Percentiles rank a stretch among this genome's conserved stretches.
phyloP scores from a whole-genome alignment of 2,329 filamentous ascomycete genomes.

The Colletotrichum sp. region DNA sequence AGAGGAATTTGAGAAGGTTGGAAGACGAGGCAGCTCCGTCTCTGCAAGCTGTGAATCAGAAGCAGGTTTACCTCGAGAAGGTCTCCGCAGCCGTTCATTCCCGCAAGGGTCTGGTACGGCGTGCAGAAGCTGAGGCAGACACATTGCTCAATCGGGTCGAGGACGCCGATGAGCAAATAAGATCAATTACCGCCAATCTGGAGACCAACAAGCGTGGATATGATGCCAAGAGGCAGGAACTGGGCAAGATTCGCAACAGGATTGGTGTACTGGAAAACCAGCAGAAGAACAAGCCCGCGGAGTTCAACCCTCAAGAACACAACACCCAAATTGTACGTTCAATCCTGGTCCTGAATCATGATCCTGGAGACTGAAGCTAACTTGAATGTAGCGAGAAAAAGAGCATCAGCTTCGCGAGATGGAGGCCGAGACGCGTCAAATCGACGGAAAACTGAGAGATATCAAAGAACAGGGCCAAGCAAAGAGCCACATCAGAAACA shows the following conservation, averaged over 20 bases:
- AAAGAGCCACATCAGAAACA: slow-evolving; percentile 36
- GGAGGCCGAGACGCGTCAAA: slow-evolving; percentile 43
- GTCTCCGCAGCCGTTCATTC: slow-evolving; percentile 61
- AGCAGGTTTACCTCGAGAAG: slow-evolving; percentile 68
- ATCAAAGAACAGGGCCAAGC: slow-evolving; percentile 49
- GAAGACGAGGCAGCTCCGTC: slow-evolving; percentile 68
- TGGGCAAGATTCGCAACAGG: slow-evolving; percentile 53
- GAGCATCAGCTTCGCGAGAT: slow-evolving; percentile 62
- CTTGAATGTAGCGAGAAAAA: slow-evolving; percentile 58
- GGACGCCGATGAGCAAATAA: slow-evolving; percentile 24
- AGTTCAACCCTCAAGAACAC: slow-evolving; percentile 73
- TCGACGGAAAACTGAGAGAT: slow-evolving; percentile 43
- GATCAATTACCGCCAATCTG: slow-evolving; percentile 43
- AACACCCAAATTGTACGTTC: slow-evolving; percentile 73
- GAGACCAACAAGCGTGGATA: slow-evolving; percentile 57
- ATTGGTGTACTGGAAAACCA: slow-evolving; percentile 70
- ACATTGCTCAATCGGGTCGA: slow-evolving; percentile 46
- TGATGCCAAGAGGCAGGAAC: slow-evolving; percentile 55
- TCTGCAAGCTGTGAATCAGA: slow-evolving; percentile 70
- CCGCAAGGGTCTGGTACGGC: slow-evolving; percentile 58
- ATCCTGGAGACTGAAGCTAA: background rate
- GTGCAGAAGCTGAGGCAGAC: slow-evolving; percentile 58
- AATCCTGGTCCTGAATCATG: background rate
- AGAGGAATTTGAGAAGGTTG: slow-evolving; percentile 63
- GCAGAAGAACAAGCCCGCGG: slow-evolving; percentile 64